Evolutionary conservation across 495 filamentous ascomycete species (phyloP).

Genomic region (Articulospora tetracladia): DNA sequence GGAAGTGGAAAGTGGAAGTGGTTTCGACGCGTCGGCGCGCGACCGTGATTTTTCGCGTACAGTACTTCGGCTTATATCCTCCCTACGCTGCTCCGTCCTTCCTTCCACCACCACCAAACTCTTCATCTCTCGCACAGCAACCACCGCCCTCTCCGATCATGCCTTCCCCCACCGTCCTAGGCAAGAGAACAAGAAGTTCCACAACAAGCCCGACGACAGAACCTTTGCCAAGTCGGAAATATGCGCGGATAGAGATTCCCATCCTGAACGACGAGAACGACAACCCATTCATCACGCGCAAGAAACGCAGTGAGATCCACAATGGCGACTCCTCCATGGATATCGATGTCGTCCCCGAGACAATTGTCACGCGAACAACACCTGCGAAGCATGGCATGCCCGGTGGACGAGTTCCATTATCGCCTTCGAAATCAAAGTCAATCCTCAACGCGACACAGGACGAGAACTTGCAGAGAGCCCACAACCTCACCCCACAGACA

Average conservation of each 20-base stretch:
- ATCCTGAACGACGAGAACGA: constrained; percentile 49
- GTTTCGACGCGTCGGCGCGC: no score
- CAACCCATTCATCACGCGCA: constrained; percentile 39
- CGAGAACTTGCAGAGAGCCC: constrained; percentile 19
- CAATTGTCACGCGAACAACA: constrained; percentile 17
- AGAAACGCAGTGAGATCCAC: neutral
- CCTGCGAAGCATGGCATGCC: constrained; percentile 11
- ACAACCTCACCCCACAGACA: constrained; percentile 50
- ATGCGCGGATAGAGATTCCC: constrained; percentile 25
- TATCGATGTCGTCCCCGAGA: constrained; percentile 19
- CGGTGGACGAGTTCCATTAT: constrained; percentile 9
- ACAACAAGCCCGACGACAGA: constrained; percentile 50
- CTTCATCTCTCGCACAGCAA: neutral
- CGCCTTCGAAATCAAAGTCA: constrained; percentile 14
- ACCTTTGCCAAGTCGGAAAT: constrained; percentile 22
- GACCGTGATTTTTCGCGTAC: no score
- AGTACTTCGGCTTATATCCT: neutral
- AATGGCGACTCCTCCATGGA: constrained; percentile 20
- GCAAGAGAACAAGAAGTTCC: constrained; percentile 66
- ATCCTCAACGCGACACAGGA: constrained; percentile 13
- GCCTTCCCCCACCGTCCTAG: constrained; percentile 52
- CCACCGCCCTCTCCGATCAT: neutral
- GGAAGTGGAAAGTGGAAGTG: no score
- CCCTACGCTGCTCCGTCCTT: neutral
- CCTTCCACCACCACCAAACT: neutral